These are phyloP conservation scores for Rhizopus delemar DNA, from an alignment of 371 early-diverging fungal genomes.

Conservation along the genomic window DNA sequence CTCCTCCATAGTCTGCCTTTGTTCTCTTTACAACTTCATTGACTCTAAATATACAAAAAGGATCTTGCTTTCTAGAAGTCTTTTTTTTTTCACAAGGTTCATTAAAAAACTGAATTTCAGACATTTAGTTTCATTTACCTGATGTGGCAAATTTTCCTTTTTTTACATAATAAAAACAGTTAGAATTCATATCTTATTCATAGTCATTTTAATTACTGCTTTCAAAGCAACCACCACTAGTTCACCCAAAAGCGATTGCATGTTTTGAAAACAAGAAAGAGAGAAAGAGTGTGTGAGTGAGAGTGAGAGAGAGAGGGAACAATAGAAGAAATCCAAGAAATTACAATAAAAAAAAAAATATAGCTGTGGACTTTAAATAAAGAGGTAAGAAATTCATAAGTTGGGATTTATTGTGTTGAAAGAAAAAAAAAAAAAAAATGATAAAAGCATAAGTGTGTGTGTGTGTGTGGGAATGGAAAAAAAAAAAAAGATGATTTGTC, in stretches of 20 bases:
- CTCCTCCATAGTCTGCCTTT: conserved; percentile 26
- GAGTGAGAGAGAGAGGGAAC: neutral
- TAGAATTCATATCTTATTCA: neutral
- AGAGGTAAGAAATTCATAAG: neutral
- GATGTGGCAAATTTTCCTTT: conserved; percentile 28
- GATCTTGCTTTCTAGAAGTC: conserved; percentile 23
- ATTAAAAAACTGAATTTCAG: no score
- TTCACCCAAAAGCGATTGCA: conserved; percentile 17
- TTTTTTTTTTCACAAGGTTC: neutral
- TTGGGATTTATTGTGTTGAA: no score
- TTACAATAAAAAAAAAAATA: no score
- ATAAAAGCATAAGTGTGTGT: neutral
- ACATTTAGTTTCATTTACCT: conserved; percentile 12
- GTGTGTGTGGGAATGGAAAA: neutral
- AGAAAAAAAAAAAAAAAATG: no score
- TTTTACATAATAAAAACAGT: neutral
- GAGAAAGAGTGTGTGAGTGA: neutral
- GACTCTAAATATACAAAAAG: conserved; percentile 29
- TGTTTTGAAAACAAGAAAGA: neutral
- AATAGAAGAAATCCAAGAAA: no score
- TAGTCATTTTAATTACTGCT: conserved; percentile 20
- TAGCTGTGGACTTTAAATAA: neutral
- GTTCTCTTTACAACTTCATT: conserved; percentile 21
- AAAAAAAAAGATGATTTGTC: neutral
- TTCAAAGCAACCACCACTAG: conserved; percentile 31